Conservation (phyloP, 192 early-diverging fungal genomes). For the Kappamyces sp. region DNA sequence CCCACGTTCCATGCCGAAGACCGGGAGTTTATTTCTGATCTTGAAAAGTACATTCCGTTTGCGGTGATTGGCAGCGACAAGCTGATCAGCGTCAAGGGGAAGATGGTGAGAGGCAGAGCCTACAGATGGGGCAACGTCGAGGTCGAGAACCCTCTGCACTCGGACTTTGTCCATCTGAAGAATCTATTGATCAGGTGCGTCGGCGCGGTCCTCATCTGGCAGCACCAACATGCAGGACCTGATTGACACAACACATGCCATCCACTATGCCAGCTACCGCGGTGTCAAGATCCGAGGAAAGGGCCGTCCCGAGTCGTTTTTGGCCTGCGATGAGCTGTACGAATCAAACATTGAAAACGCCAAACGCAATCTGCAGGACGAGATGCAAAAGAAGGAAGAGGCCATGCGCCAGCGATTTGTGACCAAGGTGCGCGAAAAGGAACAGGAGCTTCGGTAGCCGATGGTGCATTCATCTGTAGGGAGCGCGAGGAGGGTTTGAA, state of each 20-base stretch:
- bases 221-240: conserved; percentile 96
- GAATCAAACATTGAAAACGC: conserved; percentile 65
- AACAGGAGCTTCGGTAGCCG: conserved; percentile 42
- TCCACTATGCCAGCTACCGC: conserved; percentile 94
- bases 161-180: conserved; percentile 91
- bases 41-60: conserved; percentile 81
- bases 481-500: conserved; percentile 47
- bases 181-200: conserved; percentile 68
- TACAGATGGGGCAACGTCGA: conserved; percentile 98
- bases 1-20: conserved; percentile 72
- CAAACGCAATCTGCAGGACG: conserved; percentile 51
- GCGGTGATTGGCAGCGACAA: conserved; percentile 91
- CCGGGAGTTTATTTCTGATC: conserved; percentile 52
- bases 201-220: background rate
- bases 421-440: conserved; percentile 56
- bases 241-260: conserved; percentile 93
- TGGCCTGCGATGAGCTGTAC: conserved; percentile 75
- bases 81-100: conserved; percentile 73
- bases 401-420: conserved; percentile 61
- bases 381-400: conserved; percentile 70
- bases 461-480: background rate
- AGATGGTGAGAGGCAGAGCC: conserved; percentile 81
- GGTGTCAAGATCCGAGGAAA: conserved; percentile 76
- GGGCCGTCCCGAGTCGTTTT: conserved; percentile 71
- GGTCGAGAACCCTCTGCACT: conserved; percentile 95